phyloP scores from a whole-genome alignment of 164 flowering plant genomes.

The Malania oleifera region DNA sequence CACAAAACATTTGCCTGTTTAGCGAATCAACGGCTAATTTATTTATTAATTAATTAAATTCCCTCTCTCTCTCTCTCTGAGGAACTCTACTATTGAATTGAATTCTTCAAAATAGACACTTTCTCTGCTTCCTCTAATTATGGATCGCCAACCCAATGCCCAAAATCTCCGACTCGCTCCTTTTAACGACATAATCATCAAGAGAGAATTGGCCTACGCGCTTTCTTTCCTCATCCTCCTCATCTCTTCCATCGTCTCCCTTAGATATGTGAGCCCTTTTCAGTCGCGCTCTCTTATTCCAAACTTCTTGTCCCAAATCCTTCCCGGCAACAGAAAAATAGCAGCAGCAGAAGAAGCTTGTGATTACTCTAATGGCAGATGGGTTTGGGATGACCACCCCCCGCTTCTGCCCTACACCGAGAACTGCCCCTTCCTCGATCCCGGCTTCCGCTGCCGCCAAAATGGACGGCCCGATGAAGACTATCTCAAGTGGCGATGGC shows the following conservation, averaged over 20 bases:
- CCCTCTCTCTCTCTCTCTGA: no score
- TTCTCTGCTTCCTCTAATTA: constrained; percentile 29
- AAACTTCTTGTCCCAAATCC: constrained; percentile 16
- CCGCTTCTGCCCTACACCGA: constrained; percentile 29
- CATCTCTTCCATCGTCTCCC: constrained; percentile 16
- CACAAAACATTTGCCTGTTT: no score
- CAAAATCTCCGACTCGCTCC: constrained; percentile 11
- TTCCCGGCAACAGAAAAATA: neutral
- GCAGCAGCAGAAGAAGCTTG: constrained; percentile 16
- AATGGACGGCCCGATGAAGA: constrained; percentile 50
- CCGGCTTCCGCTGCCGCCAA: constrained; percentile 52
- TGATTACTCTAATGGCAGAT: constrained; percentile 55
- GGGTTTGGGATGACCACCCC: constrained; percentile 48
- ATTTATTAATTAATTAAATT: no score
- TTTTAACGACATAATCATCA: constrained; percentile 13
- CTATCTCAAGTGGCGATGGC: constrained; percentile 70
- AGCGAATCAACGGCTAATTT: no score
- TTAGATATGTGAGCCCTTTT: constrained; percentile 14
- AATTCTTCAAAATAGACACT: no score
- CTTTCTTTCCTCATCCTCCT: constrained; percentile 21
- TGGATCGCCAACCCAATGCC: constrained; percentile 30
- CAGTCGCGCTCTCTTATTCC: constrained; percentile 17
- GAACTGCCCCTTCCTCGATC: constrained; percentile 60
- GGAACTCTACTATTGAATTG: no score
- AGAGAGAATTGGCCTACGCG: constrained; percentile 16